These are phyloP conservation scores for Malus hybrid DNA, from an alignment of 331 rosid species.

Conservation along the genomic window DNA sequence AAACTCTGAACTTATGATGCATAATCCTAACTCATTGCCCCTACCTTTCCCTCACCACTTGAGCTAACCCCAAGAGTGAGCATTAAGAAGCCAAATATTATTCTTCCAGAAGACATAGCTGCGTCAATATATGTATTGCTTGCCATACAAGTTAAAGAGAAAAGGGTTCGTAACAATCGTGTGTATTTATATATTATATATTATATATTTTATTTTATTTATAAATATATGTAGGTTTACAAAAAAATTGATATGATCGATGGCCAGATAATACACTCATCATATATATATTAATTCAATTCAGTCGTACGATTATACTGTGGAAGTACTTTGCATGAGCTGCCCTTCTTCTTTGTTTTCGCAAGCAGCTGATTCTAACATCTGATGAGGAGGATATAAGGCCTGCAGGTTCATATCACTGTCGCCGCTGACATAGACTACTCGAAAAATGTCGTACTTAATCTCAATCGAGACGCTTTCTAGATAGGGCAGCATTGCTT, in stretches of 20 bases:
- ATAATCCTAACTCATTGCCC: too few species aligned
- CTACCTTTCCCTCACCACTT: background rate
- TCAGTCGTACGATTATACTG: background rate
- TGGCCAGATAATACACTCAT: background rate
- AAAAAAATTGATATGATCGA: background rate
- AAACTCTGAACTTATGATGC: background rate
- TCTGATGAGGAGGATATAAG: slow-evolving; percentile 26
- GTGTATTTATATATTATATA: background rate
- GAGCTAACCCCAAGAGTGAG: background rate
- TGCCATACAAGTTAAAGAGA: background rate
- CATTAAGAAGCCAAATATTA: background rate
- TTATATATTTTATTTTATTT: background rate
- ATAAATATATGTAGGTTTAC: background rate
- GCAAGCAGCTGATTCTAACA: slow-evolving; percentile 30
- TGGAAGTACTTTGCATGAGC: slow-evolving; percentile 27
- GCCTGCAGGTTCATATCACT: slow-evolving; percentile 22
- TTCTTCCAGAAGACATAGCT: background rate
- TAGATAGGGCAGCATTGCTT: slow-evolving; percentile 49
- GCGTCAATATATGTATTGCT: background rate
- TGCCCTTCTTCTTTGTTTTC: slow-evolving; percentile 32
- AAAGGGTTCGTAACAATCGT: background rate
- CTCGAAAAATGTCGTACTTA: slow-evolving; percentile 70
- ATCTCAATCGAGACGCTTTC: slow-evolving; percentile 44
- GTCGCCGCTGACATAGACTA: slow-evolving; percentile 50
- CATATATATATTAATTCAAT: background rate